Conservation (phyloP, 2,329 filamentous ascomycete genomes). For the Claviceps sp. region DNA sequence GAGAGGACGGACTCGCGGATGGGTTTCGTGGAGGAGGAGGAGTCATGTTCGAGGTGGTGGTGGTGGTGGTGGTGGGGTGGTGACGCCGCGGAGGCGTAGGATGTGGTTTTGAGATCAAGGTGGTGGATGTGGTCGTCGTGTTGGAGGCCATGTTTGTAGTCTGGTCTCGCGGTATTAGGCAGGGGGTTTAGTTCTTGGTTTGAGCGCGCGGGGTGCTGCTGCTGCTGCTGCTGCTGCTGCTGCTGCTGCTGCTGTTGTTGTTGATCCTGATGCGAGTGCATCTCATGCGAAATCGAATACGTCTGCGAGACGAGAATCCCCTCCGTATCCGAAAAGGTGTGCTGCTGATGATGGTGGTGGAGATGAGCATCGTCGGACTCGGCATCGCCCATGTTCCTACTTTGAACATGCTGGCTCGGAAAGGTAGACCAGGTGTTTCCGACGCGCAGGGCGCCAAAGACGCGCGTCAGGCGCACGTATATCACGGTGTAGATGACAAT, state of each 20-base stretch:
- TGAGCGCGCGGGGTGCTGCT: not conserved
- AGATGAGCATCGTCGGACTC: not conserved
- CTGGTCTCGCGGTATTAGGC: too few relatives aligned
- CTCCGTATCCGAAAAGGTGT: conserved; percentile 1
- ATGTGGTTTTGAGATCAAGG: not conserved
- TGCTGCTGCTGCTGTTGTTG: too few relatives aligned
- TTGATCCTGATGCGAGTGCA: not conserved
- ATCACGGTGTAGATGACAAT: conserved; percentile 26
- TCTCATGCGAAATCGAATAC: conserved; percentile 3
- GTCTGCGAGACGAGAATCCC: conserved; percentile 4
- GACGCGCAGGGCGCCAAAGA: conserved; percentile 5
- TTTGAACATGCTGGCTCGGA: not conserved
- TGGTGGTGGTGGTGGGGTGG: too few relatives aligned
- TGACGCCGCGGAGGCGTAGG: too few relatives aligned
- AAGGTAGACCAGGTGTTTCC: not conserved
- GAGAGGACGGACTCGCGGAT: not conserved
- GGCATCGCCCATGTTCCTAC: not conserved
- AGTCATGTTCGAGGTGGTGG: too few relatives aligned
- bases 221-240: too few relatives aligned
- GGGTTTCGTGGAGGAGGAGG: not conserved
- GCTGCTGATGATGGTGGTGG: not conserved
- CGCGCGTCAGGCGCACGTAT: conserved; percentile 12
- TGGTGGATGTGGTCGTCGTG: not conserved
- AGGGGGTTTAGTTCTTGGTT: too few relatives aligned
- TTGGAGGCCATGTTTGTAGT: too few relatives aligned